These are phyloP conservation scores for Pseudocercospora pini-densiflorae DNA, from an alignment of 2,329 filamentous ascomycete genomes.

Conservation along the genomic window DNA sequence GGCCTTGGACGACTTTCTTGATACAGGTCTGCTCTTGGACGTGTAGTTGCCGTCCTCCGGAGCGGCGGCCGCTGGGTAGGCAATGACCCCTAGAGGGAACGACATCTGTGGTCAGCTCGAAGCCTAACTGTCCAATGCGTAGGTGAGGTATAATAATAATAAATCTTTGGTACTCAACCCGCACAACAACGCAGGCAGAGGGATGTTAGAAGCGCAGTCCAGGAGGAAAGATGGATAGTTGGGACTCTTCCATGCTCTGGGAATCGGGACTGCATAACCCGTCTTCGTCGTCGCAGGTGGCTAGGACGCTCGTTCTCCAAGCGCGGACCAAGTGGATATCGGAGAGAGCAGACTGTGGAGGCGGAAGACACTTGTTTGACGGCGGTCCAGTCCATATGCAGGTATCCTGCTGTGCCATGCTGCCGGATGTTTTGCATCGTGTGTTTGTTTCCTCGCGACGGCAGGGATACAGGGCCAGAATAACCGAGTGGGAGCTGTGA, in stretches of 20 bases:
- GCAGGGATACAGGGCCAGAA: constrained; percentile 18
- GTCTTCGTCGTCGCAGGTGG: constrained; percentile 17
- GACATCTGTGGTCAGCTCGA: constrained; percentile 34
- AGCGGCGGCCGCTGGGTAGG: constrained; percentile 27
- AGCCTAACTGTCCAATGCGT: constrained; percentile 25
- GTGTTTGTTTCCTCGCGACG: constrained; percentile 31
- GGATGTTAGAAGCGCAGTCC: constrained; percentile 17
- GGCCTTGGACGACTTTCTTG: constrained; percentile 20
- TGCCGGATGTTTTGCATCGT: constrained; percentile 26
- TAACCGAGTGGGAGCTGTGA: not conserved
- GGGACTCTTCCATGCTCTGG: constrained; percentile 2
- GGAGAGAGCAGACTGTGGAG: constrained; percentile 13
- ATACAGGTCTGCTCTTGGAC: constrained; percentile 16
- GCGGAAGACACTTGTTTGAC: constrained; percentile 27
- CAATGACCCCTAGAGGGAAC: constrained; percentile 31
- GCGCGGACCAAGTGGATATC: constrained; percentile 21
- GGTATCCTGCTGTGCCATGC: constrained; percentile 31
- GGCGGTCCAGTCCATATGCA: constrained; percentile 25
- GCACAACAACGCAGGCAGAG: constrained; percentile 18
- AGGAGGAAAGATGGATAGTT: constrained; percentile 15
- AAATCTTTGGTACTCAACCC: constrained; percentile 22
- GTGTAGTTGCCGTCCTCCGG: constrained; percentile 21
- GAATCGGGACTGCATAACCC: not conserved
- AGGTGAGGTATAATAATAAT: constrained; percentile 24
- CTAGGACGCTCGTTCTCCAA: constrained; percentile 16